phyloP scores from a whole-genome alignment of 345 rosid species.

The Melaleuca alternifolia region DNA sequence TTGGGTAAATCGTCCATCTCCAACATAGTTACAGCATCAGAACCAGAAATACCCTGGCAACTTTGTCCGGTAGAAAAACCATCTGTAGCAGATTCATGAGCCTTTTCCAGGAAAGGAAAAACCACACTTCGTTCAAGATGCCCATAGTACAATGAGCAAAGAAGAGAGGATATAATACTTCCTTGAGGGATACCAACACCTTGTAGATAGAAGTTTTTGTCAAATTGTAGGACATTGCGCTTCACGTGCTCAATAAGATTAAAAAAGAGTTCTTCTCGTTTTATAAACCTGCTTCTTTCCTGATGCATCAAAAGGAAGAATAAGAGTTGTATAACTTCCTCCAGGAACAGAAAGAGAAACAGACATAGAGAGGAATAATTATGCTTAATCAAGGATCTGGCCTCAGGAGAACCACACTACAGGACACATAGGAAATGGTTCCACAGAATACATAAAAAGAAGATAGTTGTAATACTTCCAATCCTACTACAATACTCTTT shows the following conservation, averaged over 20 bases:
- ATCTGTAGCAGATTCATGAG: constrained; percentile 3
- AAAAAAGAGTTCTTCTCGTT: constrained; percentile 22
- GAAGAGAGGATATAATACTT: constrained; percentile 55
- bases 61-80: constrained; percentile 6
- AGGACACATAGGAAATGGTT: background rate
- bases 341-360: background rate
- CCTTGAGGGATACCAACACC: constrained; percentile 78
- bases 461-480: background rate
- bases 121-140: constrained; percentile 60
- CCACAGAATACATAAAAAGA: background rate
- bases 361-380: background rate
- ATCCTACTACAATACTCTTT: background rate
- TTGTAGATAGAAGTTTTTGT: constrained; percentile 49
- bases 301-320: constrained; percentile 12
- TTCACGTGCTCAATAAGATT: constrained; percentile 48
- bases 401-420: background rate
- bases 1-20: constrained; percentile 12
- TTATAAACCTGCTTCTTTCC: constrained; percentile 21
- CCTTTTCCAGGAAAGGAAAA: constrained; percentile 49
- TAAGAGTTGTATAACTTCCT: background rate
- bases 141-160: constrained; percentile 77
- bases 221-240: constrained; percentile 43
- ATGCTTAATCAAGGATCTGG: background rate
- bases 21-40: background rate
- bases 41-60: background rate